Base-by-base conservation (phyloP, 768 basidiomycete species). In the Dendrothele bispora region DNA sequence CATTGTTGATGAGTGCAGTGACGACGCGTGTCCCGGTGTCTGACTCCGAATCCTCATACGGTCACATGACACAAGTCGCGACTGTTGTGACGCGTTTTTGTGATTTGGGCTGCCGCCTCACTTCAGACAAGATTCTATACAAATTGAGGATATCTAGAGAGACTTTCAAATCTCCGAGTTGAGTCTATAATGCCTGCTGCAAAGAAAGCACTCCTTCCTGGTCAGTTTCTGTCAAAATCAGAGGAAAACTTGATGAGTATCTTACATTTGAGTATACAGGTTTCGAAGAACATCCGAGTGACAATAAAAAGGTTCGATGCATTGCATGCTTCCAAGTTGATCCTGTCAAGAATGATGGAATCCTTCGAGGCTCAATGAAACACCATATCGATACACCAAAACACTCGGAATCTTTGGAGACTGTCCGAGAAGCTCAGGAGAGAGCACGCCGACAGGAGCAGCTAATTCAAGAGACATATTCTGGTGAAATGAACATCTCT, bases 301-400 rank as follows among this genome's bases (percentile, higher is more conserved):
- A 20, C 22, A 21, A 20, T 39, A 17, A 24, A 21, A 18, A n/a
- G n/a, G n/a, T 43, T 22, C 17, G 42, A 3, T 43, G 42, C 26
- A 29, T 3, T 18, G 17, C 24, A 17, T 43, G 42, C 42, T 18
- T 32, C 10, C 5, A 27, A 7, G n/a, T 30, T 11, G 42, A 43
- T 22, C 5, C 28, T 3, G 4, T 27, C 7, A 32, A 43, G 20
- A 18, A 7, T 11, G 24, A 4, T 32, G 29, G 42, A 32, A 43
- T 43, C 28, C 26, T 30, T n/a, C 26, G 42, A 3, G 28, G 28
- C 29, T 43, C 42, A 18, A 32, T 43, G 4, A 43, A 43, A n/a
- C 28, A 43, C 24, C 42, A 43, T 27, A 27, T 43, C n/a, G 4
- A 20, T 7, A 29, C 27, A 11, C 11, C 7, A 6, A 43, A 43